Percentiles rank a stretch among this genome's conserved stretches.
Evolutionary conservation across 805 yeast species (phyloP).

Genomic region (Ogataea trehaloabstinens): DNA sequence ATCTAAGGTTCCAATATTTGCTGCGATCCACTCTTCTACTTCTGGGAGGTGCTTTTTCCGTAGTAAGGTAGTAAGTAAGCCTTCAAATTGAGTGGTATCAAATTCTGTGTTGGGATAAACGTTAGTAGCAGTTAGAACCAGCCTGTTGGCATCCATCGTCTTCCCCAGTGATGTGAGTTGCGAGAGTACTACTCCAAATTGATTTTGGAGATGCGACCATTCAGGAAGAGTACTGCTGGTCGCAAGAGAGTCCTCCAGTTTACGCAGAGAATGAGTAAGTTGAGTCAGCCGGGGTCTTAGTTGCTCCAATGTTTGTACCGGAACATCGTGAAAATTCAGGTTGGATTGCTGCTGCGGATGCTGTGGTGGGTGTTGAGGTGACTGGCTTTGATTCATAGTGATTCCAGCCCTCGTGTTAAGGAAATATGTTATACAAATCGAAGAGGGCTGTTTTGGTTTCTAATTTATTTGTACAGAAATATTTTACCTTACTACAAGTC

Average conservation of each 20-base stretch:
- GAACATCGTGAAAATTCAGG: constrained; percentile 41
- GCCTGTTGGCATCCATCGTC: constrained; percentile 61
- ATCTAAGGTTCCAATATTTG: constrained; percentile 16
- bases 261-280: constrained; percentile 56
- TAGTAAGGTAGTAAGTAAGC: constrained; percentile 75
- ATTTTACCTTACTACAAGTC: too few relatives aligned
- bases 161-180: constrained; percentile 78
- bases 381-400: constrained; percentile 19
- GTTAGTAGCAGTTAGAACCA: constrained; percentile 60
- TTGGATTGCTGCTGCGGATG: constrained; percentile 12
- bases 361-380: constrained; percentile 4
- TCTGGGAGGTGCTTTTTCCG: constrained; percentile 90
- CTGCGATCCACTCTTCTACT: constrained; percentile 78
- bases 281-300: constrained; percentile 61
- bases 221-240: constrained; percentile 40
- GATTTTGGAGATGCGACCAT: constrained; percentile 74
- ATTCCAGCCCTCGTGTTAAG: too few relatives aligned
- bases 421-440: too few relatives aligned
- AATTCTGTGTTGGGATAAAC: constrained; percentile 82
- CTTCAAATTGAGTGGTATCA: constrained; percentile 82
- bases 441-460: neutral
- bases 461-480: too few relatives aligned
- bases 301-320: constrained; percentile 61
- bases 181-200: constrained; percentile 76
- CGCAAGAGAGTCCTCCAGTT: constrained; percentile 52